Base-by-base conservation (phyloP, 2,329 filamentous ascomycete species). In the Sarocladium brachiariae region DNA sequence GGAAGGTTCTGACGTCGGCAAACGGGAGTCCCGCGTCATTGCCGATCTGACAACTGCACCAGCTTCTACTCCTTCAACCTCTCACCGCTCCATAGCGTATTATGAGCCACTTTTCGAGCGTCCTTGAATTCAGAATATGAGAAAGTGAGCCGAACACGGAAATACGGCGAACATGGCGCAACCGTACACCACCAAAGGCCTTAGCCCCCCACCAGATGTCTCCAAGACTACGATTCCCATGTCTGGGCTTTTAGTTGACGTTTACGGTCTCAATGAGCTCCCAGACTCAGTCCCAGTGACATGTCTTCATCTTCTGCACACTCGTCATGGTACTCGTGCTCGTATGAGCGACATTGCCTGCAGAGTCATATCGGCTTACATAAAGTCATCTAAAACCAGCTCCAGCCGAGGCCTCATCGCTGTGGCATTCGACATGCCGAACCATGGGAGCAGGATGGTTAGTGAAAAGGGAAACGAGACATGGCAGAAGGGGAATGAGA, bases 251-350 rank as follows among this genome's bases (percentile, higher is more conserved):
- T 74, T 87, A 9, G 81, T 86, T 47, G 87, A 88, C 53, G 76
- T 96, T 52, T 91, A 91, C 66, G 91, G 92, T 16, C 78, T 96
- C 2, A 70, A 82, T 25, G 88, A 96, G 62, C 75, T 96, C 0
- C 72, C 81, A 1, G 63, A 73, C 7, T 66, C 71, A 16, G 67
- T 75, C 13, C 70, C 76, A 3, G 71, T 95, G 31, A 83, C 89
- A 21, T 88, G 87, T 59, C 78, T 97, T n/a, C 96, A 91, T 89
- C 82, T 97, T 11, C 79, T 96, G 16, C 90, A 97, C 63, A 88
- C 88, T 2, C 81, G 93, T 21, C 75, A 86, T 1, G 77, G 84
- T 50, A 80, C 74, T 0, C 83, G 87, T 62, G 80, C 81, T 51
- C 78, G 78, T 55, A 96, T 97, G 91, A 73, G 75, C 1, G 81